These are phyloP conservation scores for Myriosclerotinia duriaeana DNA, from an alignment of 2,329 filamentous ascomycete genomes.

Conservation along the genomic window DNA sequence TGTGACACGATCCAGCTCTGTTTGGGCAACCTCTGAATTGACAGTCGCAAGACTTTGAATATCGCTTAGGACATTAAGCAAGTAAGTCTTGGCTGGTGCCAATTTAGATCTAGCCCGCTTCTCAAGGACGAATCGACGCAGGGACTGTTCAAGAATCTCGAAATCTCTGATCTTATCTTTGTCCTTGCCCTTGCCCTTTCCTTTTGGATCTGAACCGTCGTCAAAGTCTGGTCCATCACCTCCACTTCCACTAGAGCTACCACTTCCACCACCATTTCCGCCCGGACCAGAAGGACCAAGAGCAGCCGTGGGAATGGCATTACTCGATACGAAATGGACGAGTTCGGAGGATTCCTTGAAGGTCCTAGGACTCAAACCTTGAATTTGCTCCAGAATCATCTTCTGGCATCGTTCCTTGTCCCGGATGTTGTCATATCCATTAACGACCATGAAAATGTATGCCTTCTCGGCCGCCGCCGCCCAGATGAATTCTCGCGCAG, in stretches of 20 bases:
- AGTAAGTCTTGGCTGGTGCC: slow-evolving; percentile 91
- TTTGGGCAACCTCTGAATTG: slow-evolving; percentile 82
- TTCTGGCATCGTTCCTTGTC: slow-evolving; percentile 90
- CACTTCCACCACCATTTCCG: slow-evolving; percentile 54
- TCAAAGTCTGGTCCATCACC: slow-evolving; percentile 45
- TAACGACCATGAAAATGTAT: slow-evolving; percentile 98
- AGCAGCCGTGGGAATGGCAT: slow-evolving; percentile 77
- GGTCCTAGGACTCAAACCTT: slow-evolving; percentile 83
- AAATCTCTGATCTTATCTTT: slow-evolving; percentile 89
- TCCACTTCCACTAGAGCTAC: slow-evolving; percentile 57
- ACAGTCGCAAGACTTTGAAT: slow-evolving; percentile 78
- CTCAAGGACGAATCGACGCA: slow-evolving; percentile 91
- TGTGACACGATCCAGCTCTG: slow-evolving; percentile 80
- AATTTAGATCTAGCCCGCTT: slow-evolving; percentile 94
- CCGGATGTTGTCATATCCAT: slow-evolving; percentile 90
- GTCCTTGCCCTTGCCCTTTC: slow-evolving; percentile 78
- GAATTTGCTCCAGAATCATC: slow-evolving; percentile 88
- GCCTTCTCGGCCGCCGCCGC: slow-evolving; percentile 95
- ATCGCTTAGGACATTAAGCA: slow-evolving; percentile 89
- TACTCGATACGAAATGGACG: slow-evolving; percentile 97
- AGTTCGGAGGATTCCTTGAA: slow-evolving; percentile 90
- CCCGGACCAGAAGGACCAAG: slow-evolving; percentile 45
- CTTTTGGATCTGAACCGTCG: slow-evolving; percentile 53
- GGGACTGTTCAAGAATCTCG: slow-evolving; percentile 80
- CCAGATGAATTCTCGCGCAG: slow-evolving; percentile 96